These are phyloP conservation scores for Paramecium pentaurelia DNA, from an alignment of 73 alveolate species.

Conservation along the genomic window DNA sequence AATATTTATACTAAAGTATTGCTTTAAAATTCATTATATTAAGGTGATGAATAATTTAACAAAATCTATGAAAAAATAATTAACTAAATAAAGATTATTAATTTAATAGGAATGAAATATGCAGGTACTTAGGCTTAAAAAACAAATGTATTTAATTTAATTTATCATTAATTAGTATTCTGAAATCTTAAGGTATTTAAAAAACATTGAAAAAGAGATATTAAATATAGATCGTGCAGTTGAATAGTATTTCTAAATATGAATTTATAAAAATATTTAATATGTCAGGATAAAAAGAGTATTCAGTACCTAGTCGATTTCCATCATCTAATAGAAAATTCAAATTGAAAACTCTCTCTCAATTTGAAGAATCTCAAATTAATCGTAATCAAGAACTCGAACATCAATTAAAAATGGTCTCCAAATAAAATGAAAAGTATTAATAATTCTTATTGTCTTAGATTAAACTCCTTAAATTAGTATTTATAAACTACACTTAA, in stretches of 20 bases:
- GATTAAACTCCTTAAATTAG: background rate
- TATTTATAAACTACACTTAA: background rate
- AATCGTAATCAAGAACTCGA: background rate
- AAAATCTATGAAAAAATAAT: background rate
- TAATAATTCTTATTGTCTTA: background rate
- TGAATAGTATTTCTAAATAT: background rate
- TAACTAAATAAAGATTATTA: background rate
- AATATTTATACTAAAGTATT: background rate
- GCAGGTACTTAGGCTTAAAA: background rate
- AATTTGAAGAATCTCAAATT: background rate
- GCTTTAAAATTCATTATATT: background rate
- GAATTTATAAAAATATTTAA: background rate
- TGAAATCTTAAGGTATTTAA: background rate
- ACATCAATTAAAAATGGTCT: background rate
- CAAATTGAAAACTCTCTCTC: background rate
- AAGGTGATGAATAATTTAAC: background rate
- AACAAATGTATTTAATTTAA: background rate
- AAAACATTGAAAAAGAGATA: background rate
- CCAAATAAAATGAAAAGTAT: background rate
- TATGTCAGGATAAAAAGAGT: background rate
- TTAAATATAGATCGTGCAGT: background rate
- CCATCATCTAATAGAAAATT: background rate
- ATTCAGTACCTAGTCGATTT: constrained; percentile 15
- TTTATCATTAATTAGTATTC: background rate
- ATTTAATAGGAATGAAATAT: background rate